Percentiles rank a stretch among this genome's conserved stretches.
Conservation (phyloP, 495 filamentous ascomycete species). For the Tuber borchii region DNA sequence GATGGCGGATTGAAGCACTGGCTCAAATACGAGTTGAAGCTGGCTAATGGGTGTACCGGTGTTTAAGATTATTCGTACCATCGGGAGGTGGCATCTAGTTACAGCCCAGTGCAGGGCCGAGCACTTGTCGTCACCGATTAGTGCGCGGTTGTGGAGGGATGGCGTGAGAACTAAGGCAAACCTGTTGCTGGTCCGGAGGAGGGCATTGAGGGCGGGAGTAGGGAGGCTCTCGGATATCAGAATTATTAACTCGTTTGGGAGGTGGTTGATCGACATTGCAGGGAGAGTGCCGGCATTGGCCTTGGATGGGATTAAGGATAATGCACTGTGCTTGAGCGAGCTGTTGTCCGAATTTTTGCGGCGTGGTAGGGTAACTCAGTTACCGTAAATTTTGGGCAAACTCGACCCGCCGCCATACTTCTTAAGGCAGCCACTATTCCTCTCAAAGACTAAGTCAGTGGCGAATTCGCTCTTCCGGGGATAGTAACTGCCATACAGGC, state of each 20-base stretch:
- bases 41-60: conserved; percentile 13
- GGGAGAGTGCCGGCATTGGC: neutral
- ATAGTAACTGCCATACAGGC: no score
- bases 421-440: no score
- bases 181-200: conserved; percentile 21
- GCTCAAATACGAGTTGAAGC: neutral
- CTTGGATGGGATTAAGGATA: neutral
- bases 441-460: no score
- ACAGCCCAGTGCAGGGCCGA: conserved; percentile 25
- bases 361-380: no score
- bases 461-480: no score
- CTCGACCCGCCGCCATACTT: no score
- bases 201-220: conserved; percentile 16
- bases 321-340: no score
- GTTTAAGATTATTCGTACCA: conserved; percentile 17
- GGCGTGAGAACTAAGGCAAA: conserved; percentile 21
- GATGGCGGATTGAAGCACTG: conserved; percentile 25
- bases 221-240: conserved; percentile 26
- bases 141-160: conserved; percentile 18
- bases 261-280: conserved; percentile 18
- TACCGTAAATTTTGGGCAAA: no score
- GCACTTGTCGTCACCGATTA: conserved; percentile 5
- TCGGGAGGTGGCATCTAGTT: conserved; percentile 9
- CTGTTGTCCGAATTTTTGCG: no score
- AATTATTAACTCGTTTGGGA: conserved; percentile 30